Base-by-base conservation (phyloP, 2,329 filamentous ascomycete species). In the Penicillium sp. region DNA sequence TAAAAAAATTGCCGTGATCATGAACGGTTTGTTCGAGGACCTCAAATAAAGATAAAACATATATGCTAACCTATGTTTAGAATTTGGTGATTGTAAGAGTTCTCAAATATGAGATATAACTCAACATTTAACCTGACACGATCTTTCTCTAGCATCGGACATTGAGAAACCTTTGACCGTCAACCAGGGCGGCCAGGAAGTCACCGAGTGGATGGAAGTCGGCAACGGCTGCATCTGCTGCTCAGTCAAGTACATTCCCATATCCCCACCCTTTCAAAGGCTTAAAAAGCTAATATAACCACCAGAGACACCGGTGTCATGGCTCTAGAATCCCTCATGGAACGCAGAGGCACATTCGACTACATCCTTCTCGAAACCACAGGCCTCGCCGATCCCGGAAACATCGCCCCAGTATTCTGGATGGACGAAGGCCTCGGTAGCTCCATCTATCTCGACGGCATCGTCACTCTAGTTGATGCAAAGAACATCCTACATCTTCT, bases 201-300 rank as follows among this genome's bases (percentile, higher is more conserved):
- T 94, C 6, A 89, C 95, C 73, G 93, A 97, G 81, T 99, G 96
- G 91, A 87, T 99, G 30, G 93, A 97, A 64, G 87, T 99, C 56
- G 93, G 92, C 55, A 99, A 99, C 70, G 95, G 95, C 64, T 99
- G 95, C 75, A 93, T 99, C 67, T 99, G 95, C 80, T 99, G 95
- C 79, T 96, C 93, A 3, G 93, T 98, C 70, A 99, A 97, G 88
- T 93, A 82, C 59, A 38, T n/a, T 26, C 42, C 42, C 26, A 1
- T 19, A 49, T 6, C 52, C 22, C 19, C 7, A 14, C 19, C 28
- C 25, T 53, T 42, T 16, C 16, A 49, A 6, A 4, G 11, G 10
- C 33, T 35, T 11, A 3, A 59, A 38, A 54, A 58, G 66, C 65
- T 49, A 40, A 57, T 45, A 45, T 26, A 16, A 11, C 2, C 13